A percentile compares a stretch with the other conserved stretches of the same genome.
phyloP scores from a whole-genome alignment of 768 basidiomycete genomes.

The Lactarius tabidus region DNA sequence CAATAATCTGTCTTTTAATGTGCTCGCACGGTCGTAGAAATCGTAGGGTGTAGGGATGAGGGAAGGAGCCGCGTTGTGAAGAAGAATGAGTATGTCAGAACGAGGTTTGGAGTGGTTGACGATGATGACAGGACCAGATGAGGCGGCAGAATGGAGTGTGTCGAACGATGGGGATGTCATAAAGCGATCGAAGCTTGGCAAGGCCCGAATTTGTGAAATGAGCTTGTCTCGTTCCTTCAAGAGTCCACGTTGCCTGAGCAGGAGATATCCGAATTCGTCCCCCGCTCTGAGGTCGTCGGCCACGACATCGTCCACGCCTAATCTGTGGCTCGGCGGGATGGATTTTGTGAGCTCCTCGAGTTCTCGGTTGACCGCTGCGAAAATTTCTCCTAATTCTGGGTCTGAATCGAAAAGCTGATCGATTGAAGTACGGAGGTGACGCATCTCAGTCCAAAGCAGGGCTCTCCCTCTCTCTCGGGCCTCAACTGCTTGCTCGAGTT shows the following conservation, averaged over 20 bases:
- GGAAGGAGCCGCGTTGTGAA: too few species aligned
- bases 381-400: neutral
- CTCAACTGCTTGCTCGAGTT: neutral
- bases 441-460: neutral
- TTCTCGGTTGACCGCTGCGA: neutral
- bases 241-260: neutral
- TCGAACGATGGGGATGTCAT: too few species aligned
- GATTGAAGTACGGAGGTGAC: neutral
- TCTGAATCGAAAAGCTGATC: neutral
- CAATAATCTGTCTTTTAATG: too few species aligned
- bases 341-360: neutral
- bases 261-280: neutral
- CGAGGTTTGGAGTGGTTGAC: too few species aligned
- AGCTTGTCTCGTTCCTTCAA: too few species aligned
- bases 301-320: neutral
- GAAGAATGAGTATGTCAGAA: too few species aligned
- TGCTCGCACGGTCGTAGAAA: too few species aligned
- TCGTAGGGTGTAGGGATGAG: too few species aligned
- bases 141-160: too few species aligned
- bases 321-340: neutral
- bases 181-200: too few species aligned
- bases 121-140: too few species aligned
- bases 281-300: neutral
- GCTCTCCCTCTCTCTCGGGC: neutral
- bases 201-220: too few species aligned